Percentiles rank a stretch among this genome's conserved stretches.
Evolutionary conservation across 768 basidiomycete species (phyloP).

Genomic region (Macrolepiota dolichaula): DNA sequence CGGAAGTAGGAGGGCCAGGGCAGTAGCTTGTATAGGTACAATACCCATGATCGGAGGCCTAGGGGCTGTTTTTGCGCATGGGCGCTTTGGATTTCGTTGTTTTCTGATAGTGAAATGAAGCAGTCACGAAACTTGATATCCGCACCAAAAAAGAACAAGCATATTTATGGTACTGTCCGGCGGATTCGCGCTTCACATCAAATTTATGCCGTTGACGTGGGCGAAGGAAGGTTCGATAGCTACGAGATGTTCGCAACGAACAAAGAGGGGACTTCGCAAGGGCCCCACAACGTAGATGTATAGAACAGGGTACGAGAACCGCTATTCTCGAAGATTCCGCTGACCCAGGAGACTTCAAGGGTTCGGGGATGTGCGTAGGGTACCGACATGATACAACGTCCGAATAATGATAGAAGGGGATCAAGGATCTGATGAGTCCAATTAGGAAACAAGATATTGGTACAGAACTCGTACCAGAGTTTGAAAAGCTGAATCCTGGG

Average conservation of each 20-base stretch:
- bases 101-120: not conserved
- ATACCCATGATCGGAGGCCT: not conserved
- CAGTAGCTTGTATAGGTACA: not conserved
- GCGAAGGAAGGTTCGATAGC: no score
- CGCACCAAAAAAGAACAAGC: not conserved
- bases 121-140: not conserved
- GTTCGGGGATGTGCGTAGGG: not conserved
- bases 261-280: no score
- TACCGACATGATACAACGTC: not conserved
- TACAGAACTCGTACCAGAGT: not conserved
- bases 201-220: not conserved
- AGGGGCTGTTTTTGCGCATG: not conserved
- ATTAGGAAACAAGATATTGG: not conserved
- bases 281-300: not conserved
- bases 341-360: not conserved
- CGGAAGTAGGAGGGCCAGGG: not conserved
- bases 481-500: conserved; percentile 7
- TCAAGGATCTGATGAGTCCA: not conserved
- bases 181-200: not conserved
- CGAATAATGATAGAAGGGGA: not conserved
- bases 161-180: not conserved
- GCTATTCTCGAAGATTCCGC: not conserved
- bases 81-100: not conserved
- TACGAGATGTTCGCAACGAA: no score
- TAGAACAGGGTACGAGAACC: not conserved